Evolutionary conservation across 108 stramenopile genomes (phyloP), one percentile per base, ranked within the genome.

Genomic region (Schizochytrium sp.): DNA sequence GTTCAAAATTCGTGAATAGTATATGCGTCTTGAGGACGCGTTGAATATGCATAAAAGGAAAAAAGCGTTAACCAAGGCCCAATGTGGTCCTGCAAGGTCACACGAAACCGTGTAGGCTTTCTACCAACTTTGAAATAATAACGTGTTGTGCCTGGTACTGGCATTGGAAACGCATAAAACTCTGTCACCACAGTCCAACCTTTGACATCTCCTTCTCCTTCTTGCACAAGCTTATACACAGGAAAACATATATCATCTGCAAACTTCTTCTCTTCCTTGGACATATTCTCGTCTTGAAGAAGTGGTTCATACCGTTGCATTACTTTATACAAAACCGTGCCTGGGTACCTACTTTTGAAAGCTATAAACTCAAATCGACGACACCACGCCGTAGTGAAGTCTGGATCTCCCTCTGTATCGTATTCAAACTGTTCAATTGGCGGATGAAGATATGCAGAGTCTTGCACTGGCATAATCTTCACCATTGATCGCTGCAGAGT

Each of bases 41-140:
- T 83, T 13, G 76, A 83, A 53, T 55, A 83, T 5, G 76, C 76
- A 28, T 83, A 83, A 83, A 83, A 83, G 17, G 76, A 83, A 42
- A 83, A 83, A 56, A 83, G 28, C 76, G 76, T 83, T 47, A 49
- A n/a, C 76, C 76, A 83, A 5, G 76, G 50, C 7, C 76, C 76
- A 10, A 83, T 83, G 53, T 55, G 53, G 53, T 83, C 76, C 1
- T 49, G 47, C 76, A 55, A 17, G 50, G 76, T 10, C 10, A 83
- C 53, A 10, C 76, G 76, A 28, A 19, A 83, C 40, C 76, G 5
- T 53, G 76, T 83, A 8, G 76, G 76, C 2, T 49, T 83, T 7
- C 76, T 46, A 8, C 17, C 76, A 38, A 83, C 76, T 28, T 55
- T 49, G 50, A 83, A 49, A 42, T 83, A 83, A 40, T 47, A 83